Base-by-base conservation (phyloP, 2,329 filamentous ascomycete species). In the Arthrobotrys megalospora region DNA sequence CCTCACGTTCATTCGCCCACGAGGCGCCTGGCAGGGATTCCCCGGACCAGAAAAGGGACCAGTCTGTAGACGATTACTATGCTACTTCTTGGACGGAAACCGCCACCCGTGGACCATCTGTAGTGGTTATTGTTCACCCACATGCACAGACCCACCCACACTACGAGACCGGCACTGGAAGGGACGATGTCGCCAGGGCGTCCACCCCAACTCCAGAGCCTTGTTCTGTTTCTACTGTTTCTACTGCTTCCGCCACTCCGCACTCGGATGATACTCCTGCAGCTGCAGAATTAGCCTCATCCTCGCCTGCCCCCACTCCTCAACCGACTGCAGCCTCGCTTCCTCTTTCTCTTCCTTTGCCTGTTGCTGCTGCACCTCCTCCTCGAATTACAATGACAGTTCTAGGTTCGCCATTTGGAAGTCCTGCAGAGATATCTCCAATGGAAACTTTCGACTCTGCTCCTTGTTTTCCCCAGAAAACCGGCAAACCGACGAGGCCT, bases 81-180 rank as follows among this genome's bases (percentile, higher is more conserved):
- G 65, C 65, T 50, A 71, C 60, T 16, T 41, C 67, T 6, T 68
- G 62, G 62, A 71, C 52, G 2, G 62, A 72, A 45, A 67, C 67
- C 11, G 53, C 53, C 21, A 68, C 62, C 24, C 52, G 36, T 16
- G 36, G 41, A 32, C 41, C n/a, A 4, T 63, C 36, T 12, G 53
- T 72, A 12, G 36, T 67, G 52, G 48, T 72, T 28, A 28, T 78
- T n/a, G 60, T 78, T 28, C 67, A 68, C 50, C 67, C 62, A n/a
- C 75, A 77, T 45, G 32, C 43, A 7, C 16, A 48, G 19, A 50
- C 14, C 7, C 55, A 52, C 43, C 28, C 55, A 32, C 53, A 63
- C 45, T 36, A 70, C 52, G 28, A 55, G 67, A 8, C 62, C 19
- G 41, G 19, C 28, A 52, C 19, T 34, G 21, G 10, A 14, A 28